phyloP scores from a whole-genome alignment of 2,329 filamentous ascomycete genomes.

The Neodidymelliopsis sp. region DNA sequence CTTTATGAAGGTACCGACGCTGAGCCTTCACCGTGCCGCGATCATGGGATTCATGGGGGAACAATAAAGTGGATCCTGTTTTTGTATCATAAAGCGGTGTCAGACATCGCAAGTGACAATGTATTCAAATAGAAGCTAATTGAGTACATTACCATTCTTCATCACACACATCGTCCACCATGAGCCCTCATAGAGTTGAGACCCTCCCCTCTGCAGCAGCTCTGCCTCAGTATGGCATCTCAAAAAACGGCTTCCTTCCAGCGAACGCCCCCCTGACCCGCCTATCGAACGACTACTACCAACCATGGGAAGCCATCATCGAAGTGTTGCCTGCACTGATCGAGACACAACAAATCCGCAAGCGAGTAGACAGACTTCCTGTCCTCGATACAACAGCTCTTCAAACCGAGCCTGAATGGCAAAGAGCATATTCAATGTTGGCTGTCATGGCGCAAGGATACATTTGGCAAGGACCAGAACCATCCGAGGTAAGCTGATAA shows the following conservation, averaged over 20 bases:
- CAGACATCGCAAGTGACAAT: conserved; percentile 19
- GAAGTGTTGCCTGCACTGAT: conserved; percentile 79
- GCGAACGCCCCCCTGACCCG: conserved; percentile 73
- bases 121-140: conserved; percentile 1
- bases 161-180: conserved; percentile 14
- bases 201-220: conserved; percentile 32
- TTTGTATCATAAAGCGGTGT: conserved; percentile 27
- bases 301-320: conserved; percentile 83
- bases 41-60: conserved; percentile 16
- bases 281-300: conserved; percentile 83
- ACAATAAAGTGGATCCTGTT: conserved; percentile 11
- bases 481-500: conserved; percentile 69
- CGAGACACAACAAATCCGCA: conserved; percentile 75
- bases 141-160: conserved; percentile 1
- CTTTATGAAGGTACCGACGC: conserved; percentile 3
- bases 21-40: conserved; percentile 10
- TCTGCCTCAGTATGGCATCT: conserved; percentile 79
- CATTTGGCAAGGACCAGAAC: conserved; percentile 77
- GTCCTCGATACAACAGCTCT: conserved; percentile 77
- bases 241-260: conserved; percentile 81
- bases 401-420: conserved; percentile 81
- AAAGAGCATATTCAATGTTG: conserved; percentile 76
- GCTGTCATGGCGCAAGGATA: conserved; percentile 78
- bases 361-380: conserved; percentile 75
- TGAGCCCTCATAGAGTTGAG: conserved; percentile 41